phyloP scores from a whole-genome alignment of 2,329 filamentous ascomycete species.

The Pestalotiopsis sp. region DNA sequence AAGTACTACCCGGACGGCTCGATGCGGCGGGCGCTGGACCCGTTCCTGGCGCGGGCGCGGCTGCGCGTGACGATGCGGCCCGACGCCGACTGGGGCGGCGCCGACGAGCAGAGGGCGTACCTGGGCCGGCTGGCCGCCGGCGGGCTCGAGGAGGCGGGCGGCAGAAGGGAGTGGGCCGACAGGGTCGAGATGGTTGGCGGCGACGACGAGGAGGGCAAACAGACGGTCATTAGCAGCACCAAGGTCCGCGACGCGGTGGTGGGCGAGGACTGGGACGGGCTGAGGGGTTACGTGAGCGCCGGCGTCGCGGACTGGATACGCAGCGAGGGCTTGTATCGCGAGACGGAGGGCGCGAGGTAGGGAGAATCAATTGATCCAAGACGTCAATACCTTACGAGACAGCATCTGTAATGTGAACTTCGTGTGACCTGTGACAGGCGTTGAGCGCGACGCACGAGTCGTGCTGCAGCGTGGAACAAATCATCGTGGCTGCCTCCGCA shows the following conservation, averaged over 20 bases:
- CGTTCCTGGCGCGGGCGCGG: constrained; percentile 65
- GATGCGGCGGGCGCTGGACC: constrained; percentile 59
- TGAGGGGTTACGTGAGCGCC: constrained; percentile 58
- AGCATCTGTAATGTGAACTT: no score
- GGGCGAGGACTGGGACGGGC: constrained; percentile 44
- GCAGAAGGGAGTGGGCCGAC: constrained; percentile 58
- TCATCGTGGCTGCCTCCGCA: no score
- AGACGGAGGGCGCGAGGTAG: not conserved
- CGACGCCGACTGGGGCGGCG: constrained; percentile 62
- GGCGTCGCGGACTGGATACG: constrained; percentile 63
- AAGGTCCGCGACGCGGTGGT: constrained; percentile 62
- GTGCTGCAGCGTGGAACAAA: not conserved
- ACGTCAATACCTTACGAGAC: not conserved
- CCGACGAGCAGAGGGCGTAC: constrained; percentile 57
- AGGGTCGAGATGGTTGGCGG: constrained; percentile 64
- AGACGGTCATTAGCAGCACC: constrained; percentile 59
- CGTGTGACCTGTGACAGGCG: no score
- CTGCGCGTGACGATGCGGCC: constrained; percentile 68
- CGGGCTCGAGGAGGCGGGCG: constrained; percentile 55
- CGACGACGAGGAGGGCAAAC: constrained; percentile 49
- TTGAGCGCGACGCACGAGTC: not conserved
- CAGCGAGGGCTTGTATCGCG: constrained; percentile 56
- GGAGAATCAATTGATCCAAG: not conserved
- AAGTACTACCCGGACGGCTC: constrained; percentile 66
- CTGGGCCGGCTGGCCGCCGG: constrained; percentile 51